Evolutionary conservation across 306 rosid species (phyloP).

Genomic region (Prunus salicina): DNA sequence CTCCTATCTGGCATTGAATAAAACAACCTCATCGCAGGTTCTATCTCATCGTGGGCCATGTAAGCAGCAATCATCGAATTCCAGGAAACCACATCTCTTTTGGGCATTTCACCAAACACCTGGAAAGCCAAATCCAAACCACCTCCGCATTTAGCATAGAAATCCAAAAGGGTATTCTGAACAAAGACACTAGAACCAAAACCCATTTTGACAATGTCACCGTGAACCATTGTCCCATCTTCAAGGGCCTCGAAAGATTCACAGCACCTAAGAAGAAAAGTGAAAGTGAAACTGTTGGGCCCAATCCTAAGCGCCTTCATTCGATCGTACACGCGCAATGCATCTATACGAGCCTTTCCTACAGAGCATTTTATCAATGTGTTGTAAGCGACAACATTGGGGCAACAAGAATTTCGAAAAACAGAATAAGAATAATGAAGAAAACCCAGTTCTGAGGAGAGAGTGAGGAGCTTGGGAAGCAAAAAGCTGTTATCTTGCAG

Average conservation of each 20-base stretch:
- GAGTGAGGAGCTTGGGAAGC: conserved; percentile 21
- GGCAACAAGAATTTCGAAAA: conserved; percentile 13
- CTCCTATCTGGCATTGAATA: conserved; percentile 18
- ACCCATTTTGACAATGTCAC: conserved; percentile 30
- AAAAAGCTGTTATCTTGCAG: conserved; percentile 11
- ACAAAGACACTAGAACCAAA: conserved; percentile 29
- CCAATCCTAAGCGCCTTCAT: conserved; percentile 13
- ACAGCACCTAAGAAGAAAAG: conserved; percentile 25
- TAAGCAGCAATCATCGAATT: conserved; percentile 28
- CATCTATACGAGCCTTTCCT: conserved; percentile 12
- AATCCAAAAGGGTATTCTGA: conserved; percentile 31
- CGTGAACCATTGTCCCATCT: conserved; percentile 23
- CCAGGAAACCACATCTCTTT: conserved; percentile 32
- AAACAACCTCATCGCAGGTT: conserved; percentile 22
- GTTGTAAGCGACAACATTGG: conserved; percentile 19
- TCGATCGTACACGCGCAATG: conserved; percentile 19
- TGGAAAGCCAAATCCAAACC: conserved; percentile 13
- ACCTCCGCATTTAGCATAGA: conserved; percentile 21
- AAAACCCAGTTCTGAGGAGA: conserved; percentile 25
- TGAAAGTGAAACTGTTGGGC: conserved; percentile 32
- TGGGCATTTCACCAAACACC: conserved; percentile 36
- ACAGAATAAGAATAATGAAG: conserved; percentile 16
- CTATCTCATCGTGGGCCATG: conserved; percentile 15
- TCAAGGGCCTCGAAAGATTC: conserved; percentile 15
- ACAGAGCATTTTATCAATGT: conserved; percentile 20